Evolutionary conservation across 1,284 basidiomycete genomes (phyloP).

Genomic region (Xerocomus amazonicus): DNA sequence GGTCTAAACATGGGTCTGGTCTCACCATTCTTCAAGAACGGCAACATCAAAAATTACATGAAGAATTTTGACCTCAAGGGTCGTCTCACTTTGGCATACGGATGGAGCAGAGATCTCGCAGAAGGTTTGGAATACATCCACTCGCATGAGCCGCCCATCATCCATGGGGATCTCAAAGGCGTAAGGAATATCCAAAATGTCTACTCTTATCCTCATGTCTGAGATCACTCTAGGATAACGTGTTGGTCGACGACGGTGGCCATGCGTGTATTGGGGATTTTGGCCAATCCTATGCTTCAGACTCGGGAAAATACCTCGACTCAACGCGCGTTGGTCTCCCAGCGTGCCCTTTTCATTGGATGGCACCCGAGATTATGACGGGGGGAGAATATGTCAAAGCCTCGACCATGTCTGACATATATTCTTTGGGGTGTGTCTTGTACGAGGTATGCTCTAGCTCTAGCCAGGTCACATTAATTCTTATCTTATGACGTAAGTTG

Average conservation of each 20-base stretch:
- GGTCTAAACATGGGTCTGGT: conserved; percentile 31
- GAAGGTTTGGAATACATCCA: conserved; percentile 36
- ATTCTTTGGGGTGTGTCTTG: conserved; percentile 30
- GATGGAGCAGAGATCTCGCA: conserved; percentile 29
- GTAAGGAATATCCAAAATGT: conserved; percentile 22
- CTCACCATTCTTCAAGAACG: conserved; percentile 37
- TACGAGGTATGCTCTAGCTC: conserved; percentile 26
- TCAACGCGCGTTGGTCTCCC: conserved; percentile 21
- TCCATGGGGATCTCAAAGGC: conserved; percentile 40
- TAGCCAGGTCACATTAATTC: neutral
- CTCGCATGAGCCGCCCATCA: conserved; percentile 27
- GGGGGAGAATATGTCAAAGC: conserved; percentile 10
- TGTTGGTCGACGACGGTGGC: conserved; percentile 28
- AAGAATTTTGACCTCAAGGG: conserved; percentile 13
- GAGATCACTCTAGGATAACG: conserved; percentile 28
- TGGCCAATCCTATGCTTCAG: conserved; percentile 30
- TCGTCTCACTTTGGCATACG: conserved; percentile 22
- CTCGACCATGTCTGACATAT: conserved; percentile 25
- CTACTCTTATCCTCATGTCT: conserved; percentile 1
- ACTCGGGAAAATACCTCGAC: conserved; percentile 27
- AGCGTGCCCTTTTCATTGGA: conserved; percentile 20
- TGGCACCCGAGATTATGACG: conserved; percentile 29
- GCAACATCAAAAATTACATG: conserved; percentile 32
- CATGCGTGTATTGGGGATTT: conserved; percentile 37
- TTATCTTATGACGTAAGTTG: conserved; percentile 18